A percentile compares a stretch with the other conserved stretches of the same genome.
These are phyloP conservation scores for Handroanthus guayacan DNA, from an alignment of 257 asterid species.

Conservation along the genomic window DNA sequence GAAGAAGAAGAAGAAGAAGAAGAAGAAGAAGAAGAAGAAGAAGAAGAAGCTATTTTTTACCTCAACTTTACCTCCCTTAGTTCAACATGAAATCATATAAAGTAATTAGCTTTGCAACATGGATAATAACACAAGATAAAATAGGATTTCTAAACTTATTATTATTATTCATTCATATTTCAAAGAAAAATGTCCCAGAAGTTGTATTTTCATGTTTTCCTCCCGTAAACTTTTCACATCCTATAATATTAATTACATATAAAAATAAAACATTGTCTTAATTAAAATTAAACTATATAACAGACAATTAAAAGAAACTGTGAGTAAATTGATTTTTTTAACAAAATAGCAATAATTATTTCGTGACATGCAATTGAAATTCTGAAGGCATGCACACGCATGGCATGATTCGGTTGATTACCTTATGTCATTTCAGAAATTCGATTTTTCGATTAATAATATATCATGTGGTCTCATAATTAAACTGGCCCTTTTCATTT, in stretches of 20 bases:
- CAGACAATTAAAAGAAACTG: too few species aligned
- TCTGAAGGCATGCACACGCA: slow-evolving; percentile 33
- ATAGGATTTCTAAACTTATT: too few species aligned
- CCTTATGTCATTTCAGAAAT: slow-evolving; percentile 21
- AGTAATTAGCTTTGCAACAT: not conserved
- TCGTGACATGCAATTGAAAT: slow-evolving; percentile 23
- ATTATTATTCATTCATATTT: not conserved
- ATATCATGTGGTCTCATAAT: slow-evolving; percentile 56
- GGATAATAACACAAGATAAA: not conserved
- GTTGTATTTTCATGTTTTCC: not conserved
- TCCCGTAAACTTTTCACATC: too few species aligned
- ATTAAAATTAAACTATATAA: too few species aligned
- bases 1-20: too few species aligned
- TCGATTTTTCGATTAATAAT: not conserved
- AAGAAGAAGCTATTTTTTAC: too few species aligned
- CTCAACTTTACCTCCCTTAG: not conserved
- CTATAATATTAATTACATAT: too few species aligned
- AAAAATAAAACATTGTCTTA: too few species aligned
- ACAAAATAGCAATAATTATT: not conserved
- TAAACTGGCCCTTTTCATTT: slow-evolving; percentile 42
- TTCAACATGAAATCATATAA: not conserved
- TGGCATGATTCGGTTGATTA: slow-evolving; percentile 32
- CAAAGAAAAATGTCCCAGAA: not conserved
- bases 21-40: too few species aligned
- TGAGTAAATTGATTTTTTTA: not conserved